phyloP scores from a whole-genome alignment of 805 yeast species.

The Yamadazyma phyllophila region DNA sequence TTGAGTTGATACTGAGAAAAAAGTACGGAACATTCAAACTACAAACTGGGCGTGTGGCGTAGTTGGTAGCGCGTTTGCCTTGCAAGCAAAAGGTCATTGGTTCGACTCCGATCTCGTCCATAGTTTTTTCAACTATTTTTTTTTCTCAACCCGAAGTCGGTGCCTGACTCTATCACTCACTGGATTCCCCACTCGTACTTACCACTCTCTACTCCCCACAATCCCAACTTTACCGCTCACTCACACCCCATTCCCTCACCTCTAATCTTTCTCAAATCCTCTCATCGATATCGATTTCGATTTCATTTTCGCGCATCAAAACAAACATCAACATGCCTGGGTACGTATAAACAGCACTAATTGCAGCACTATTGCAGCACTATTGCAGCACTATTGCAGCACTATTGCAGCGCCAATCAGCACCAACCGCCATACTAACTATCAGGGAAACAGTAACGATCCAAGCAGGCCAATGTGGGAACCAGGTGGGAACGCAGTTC shows the following conservation, averaged over 20 bases:
- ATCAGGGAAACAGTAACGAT: slow-evolving; percentile 63
- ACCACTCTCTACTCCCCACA: no score
- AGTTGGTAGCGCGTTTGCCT: slow-evolving; percentile 82
- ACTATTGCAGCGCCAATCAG: no score
- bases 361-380: no score
- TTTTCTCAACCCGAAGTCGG: no score
- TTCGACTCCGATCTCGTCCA: slow-evolving; percentile 80
- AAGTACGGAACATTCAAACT: no score
- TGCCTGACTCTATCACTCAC: no score
- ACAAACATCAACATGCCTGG: slow-evolving; percentile 19
- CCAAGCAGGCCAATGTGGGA: slow-evolving; percentile 93
- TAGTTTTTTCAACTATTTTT: slow-evolving; percentile 23
- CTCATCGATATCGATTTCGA: not conserved
- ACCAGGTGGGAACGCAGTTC: slow-evolving; percentile 88
- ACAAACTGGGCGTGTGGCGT: slow-evolving; percentile 63
- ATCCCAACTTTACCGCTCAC: no score
- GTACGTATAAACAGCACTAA: slow-evolving; percentile 15
- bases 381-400: no score
- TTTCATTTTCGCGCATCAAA: slow-evolving; percentile 1
- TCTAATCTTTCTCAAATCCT: no score
- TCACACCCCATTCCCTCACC: no score
- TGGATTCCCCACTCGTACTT: no score
- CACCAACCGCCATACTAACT: slow-evolving; percentile 23
- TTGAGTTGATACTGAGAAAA: no score
- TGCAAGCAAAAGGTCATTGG: slow-evolving; percentile 78